A percentile compares a stretch with the other conserved stretches of the same genome.
These are phyloP conservation scores for Recurvomyces mirabilis DNA, from an alignment of 495 filamentous ascomycete species.

Conservation along the genomic window DNA sequence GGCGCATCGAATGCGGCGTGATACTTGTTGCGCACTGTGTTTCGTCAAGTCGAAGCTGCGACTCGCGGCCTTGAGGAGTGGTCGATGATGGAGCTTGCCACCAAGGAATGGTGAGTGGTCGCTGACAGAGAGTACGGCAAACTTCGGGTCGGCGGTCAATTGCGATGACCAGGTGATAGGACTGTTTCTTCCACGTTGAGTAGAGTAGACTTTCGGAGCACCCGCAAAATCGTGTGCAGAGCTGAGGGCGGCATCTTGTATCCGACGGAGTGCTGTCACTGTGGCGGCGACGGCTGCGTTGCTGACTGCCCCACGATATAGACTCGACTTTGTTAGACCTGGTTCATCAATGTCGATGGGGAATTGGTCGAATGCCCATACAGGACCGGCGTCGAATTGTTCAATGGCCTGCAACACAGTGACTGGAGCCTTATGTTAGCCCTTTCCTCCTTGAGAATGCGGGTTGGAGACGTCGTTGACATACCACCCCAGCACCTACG, in stretches of 20 bases:
- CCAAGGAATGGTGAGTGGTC: slow-evolving; percentile 9
- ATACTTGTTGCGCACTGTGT: slow-evolving; percentile 9
- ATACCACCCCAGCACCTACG: slow-evolving; percentile 8
- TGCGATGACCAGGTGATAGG: not conserved
- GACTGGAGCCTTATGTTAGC: no score
- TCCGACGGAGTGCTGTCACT: slow-evolving; percentile 2
- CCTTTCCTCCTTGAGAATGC: no score
- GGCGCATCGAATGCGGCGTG: slow-evolving; percentile 8
- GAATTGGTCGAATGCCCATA: slow-evolving; percentile 15
- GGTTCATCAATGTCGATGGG: slow-evolving; percentile 10
- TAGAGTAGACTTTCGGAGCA: not conserved
- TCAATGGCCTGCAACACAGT: slow-evolving; percentile 9
- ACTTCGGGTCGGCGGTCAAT: slow-evolving; percentile 1
- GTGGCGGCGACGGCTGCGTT: slow-evolving; percentile 7
- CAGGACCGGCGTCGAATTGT: slow-evolving; percentile 12
- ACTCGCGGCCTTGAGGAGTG: slow-evolving; percentile 7
- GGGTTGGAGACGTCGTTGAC: no score
- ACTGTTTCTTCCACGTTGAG: not conserved
- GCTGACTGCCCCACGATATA: slow-evolving; percentile 7
- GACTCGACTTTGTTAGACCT: slow-evolving; percentile 10
- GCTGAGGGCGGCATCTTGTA: slow-evolving; percentile 3
- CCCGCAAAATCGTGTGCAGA: slow-evolving; percentile 1
- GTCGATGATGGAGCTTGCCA: slow-evolving; percentile 10
- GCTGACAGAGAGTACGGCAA: not conserved
- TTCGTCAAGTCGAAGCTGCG: not conserved